A percentile compares a stretch with the other conserved stretches of the same genome.
phyloP scores from a whole-genome alignment of 768 basidiomycete genomes.

The Leccinum aurantiacum region DNA sequence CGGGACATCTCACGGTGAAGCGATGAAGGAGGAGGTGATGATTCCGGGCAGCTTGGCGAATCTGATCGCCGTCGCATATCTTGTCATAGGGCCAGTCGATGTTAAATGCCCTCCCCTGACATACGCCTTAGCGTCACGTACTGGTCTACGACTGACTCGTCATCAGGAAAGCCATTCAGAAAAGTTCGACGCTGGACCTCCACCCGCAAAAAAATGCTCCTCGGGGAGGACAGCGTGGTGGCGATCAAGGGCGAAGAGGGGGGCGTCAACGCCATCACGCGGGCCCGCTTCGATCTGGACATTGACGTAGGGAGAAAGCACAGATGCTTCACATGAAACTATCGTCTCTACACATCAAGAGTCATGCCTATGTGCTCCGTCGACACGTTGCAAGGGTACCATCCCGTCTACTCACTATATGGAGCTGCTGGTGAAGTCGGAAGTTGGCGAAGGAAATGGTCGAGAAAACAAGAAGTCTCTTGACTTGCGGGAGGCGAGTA shows the following conservation, averaged over 20 bases:
- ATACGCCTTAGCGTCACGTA: conserved; percentile 16
- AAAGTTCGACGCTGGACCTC: conserved; percentile 17
- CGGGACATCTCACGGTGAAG: conserved; percentile 25
- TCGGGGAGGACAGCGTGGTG: conserved; percentile 18
- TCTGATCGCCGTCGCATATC: conserved; percentile 18
- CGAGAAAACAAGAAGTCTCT: too few relatives aligned
- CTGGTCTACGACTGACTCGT: conserved; percentile 28
- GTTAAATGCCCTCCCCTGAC: conserved; percentile 7
- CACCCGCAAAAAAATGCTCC: conserved; percentile 23
- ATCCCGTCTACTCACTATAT: too few relatives aligned
- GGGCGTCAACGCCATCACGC: conserved; percentile 28
- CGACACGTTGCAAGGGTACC: too few relatives aligned
- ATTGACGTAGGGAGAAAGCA: conserved; percentile 1
- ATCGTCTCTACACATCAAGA: too few relatives aligned
- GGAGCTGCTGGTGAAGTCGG: too few relatives aligned
- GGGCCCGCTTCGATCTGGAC: conserved; percentile 26
- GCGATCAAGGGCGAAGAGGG: conserved; percentile 28
- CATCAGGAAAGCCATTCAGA: conserved; percentile 16
- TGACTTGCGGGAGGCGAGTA: too few relatives aligned
- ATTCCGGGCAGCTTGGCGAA: conserved; percentile 24
- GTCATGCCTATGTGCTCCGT: too few relatives aligned
- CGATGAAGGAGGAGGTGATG: conserved; percentile 2
- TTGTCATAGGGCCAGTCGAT: conserved; percentile 12
- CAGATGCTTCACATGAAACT: conserved; percentile 77
- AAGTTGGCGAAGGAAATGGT: too few relatives aligned